Conservation (phyloP, 208 protist genomes). For the Leishmania tarentolae region DNA sequence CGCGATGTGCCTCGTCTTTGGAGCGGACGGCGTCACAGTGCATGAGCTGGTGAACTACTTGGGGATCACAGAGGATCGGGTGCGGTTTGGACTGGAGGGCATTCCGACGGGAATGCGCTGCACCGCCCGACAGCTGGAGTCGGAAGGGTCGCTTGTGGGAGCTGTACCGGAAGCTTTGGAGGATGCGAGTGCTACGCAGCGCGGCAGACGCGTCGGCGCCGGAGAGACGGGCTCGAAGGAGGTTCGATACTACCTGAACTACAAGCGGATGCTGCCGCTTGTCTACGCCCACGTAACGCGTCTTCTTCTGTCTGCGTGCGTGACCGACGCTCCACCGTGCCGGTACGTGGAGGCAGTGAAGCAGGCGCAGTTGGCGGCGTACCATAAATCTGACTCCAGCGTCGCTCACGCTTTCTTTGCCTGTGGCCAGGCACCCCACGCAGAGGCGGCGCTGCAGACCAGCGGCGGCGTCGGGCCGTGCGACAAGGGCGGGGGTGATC, state of each 20-base stretch:
- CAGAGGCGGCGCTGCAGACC: background rate
- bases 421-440: background rate
- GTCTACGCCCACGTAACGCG: constrained; percentile 79
- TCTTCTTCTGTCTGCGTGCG: constrained; percentile 66
- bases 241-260: constrained; percentile 79
- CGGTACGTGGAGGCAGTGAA: constrained; percentile 24
- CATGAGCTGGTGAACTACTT: constrained; percentile 72
- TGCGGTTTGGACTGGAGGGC: constrained; percentile 50
- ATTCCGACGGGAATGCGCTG: constrained; percentile 72
- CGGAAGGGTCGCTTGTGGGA: constrained; percentile 8
- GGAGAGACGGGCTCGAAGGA: background rate
- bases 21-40: constrained; percentile 63
- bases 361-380: constrained; percentile 18
- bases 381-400: constrained; percentile 8
- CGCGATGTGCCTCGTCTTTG: constrained; percentile 73
- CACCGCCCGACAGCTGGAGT: constrained; percentile 56
- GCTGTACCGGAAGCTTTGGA: background rate
- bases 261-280: constrained; percentile 62
- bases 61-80: constrained; percentile 50
- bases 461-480: background rate
- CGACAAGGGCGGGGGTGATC: constrained; percentile 8
- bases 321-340: constrained; percentile 29
- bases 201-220: background rate
- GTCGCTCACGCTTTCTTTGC: constrained; percentile 22
- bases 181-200: background rate